Conservation (phyloP, 257 asterid species). For the Ligustrum vulgare region DNA sequence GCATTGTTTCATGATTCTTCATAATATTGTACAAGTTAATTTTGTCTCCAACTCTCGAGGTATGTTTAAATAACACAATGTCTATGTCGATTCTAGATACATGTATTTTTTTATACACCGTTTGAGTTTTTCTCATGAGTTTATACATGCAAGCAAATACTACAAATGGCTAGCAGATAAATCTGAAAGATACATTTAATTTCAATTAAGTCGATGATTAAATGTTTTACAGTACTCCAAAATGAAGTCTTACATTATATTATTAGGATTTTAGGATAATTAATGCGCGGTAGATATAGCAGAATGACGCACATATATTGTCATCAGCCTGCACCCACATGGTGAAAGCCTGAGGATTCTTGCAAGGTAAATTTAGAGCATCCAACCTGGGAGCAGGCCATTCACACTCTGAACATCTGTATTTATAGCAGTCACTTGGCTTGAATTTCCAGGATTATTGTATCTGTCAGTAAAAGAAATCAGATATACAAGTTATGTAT, state of each 20-base stretch:
- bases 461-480: constrained; percentile 43
- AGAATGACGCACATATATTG: not conserved
- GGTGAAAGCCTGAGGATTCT: not conserved
- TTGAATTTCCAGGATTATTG: constrained; percentile 58
- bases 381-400: constrained; percentile 85
- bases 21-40: no score
- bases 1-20: no score
- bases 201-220: not conserved
- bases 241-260: constrained; percentile 17
- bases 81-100: no score
- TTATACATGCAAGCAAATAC: no score
- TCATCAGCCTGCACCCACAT: not conserved
- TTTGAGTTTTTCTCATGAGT: no score
- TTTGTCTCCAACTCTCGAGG: no score
- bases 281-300: not conserved
- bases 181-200: not conserved
- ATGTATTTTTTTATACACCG: no score
- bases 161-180: no score
- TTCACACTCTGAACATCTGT: constrained; percentile 55
- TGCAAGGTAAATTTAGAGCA: constrained; percentile 48
- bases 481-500: not conserved
- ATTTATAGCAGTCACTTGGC: constrained; percentile 66
- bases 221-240: not conserved
- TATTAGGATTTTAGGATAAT: constrained; percentile 5
- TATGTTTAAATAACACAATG: no score